Percentiles rank a stretch among this genome's conserved stretches.
phyloP scores from a whole-genome alignment of 495 filamentous ascomycete species.

The Talaromyces adpressus region DNA sequence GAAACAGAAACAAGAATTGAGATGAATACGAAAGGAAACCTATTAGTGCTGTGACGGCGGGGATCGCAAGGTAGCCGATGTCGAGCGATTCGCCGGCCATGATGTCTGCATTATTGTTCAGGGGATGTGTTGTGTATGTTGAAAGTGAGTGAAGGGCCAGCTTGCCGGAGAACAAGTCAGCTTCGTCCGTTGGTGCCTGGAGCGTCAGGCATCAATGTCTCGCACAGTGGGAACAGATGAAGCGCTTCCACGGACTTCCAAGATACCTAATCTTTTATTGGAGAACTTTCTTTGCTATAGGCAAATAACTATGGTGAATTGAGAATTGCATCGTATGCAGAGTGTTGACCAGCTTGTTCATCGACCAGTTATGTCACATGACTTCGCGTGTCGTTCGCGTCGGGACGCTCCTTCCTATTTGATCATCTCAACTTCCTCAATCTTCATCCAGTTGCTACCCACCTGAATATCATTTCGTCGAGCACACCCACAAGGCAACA shows the following conservation, averaged over 20 bases:
- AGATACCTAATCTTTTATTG: too few species aligned
- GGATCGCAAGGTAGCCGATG: conserved; percentile 49
- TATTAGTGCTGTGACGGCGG: conserved; percentile 60
- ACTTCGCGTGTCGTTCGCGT: conserved; percentile 1
- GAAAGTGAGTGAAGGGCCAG: not conserved
- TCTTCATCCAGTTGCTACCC: not conserved
- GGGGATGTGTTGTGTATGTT: conserved; percentile 11
- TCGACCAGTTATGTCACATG: not conserved
- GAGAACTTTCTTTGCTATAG: too few species aligned
- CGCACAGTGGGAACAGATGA: not conserved
- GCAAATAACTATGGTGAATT: too few species aligned
- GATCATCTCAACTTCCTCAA: not conserved
- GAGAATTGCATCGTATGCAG: too few species aligned
- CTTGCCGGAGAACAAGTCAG: not conserved
- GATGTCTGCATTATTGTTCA: conserved; percentile 1
- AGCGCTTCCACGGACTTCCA: too few species aligned
- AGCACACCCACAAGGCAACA: not conserved
- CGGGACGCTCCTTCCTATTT: not conserved
- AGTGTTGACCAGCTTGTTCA: too few species aligned
- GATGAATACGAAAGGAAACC: conserved; percentile 76
- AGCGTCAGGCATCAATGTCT: not conserved
- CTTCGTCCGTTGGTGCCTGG: not conserved
- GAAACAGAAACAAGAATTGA: conserved; percentile 72
- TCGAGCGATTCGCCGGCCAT: conserved; percentile 21
- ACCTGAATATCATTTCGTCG: not conserved